Evolutionary conservation across 495 filamentous ascomycete genomes (phyloP).

Genomic region (Clohesyomyces aquaticus): DNA sequence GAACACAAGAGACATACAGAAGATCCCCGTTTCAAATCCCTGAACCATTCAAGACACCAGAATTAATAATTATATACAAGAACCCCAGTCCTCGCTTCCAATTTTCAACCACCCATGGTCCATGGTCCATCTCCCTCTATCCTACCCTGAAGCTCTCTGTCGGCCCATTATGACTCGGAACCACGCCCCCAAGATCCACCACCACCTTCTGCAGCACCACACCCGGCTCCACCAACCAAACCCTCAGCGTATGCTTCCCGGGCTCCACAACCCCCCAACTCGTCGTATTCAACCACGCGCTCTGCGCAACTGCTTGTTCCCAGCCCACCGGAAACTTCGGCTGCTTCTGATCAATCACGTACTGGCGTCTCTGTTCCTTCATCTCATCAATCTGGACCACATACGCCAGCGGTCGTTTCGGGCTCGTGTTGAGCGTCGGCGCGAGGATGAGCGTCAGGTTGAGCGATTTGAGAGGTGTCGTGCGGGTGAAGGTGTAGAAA

Average conservation of each 20-base stretch:
- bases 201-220: constrained; percentile 72
- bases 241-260: constrained; percentile 61
- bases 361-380: constrained; percentile 54
- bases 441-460: constrained; percentile 67
- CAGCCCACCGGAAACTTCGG: constrained; percentile 58
- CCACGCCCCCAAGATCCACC: constrained; percentile 68
- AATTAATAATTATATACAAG: no score
- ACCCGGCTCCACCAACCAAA: constrained; percentile 67
- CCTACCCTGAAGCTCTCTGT: constrained; percentile 64
- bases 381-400: constrained; percentile 58
- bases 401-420: constrained; percentile 62
- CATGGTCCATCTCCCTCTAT: constrained; percentile 10
- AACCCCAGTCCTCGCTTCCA: no score
- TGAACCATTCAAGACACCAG: no score
- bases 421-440: constrained; percentile 64
- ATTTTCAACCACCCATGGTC: no score
- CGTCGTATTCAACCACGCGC: constrained; percentile 64
- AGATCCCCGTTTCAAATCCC: no score
- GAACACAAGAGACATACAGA: no score
- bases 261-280: constrained; percentile 52
- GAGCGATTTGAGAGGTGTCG: constrained; percentile 46
- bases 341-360: constrained; percentile 53
- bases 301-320: constrained; percentile 59
- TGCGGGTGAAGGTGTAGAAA: constrained; percentile 62
- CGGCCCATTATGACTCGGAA: constrained; percentile 67